phyloP scores from a whole-genome alignment of 140 eudicot genomes.

The Artemisia princeps region DNA sequence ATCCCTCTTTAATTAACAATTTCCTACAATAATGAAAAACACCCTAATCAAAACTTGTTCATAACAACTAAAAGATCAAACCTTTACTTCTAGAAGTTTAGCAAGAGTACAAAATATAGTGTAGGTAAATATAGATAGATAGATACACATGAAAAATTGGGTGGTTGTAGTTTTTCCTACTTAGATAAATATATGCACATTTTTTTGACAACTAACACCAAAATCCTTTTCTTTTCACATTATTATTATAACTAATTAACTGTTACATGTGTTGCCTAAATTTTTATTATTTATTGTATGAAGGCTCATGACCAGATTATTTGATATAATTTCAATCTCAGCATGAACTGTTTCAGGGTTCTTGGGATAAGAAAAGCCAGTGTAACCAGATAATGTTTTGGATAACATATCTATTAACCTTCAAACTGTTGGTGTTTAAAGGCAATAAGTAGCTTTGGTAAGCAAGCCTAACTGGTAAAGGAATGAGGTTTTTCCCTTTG shows the following conservation, averaged over 20 bases:
- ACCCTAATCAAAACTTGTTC: constrained; percentile 24
- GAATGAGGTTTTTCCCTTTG: too few relatives aligned
- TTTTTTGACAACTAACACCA: constrained; percentile 15
- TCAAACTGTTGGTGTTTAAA: too few relatives aligned
- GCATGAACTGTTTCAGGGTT: constrained; percentile 11
- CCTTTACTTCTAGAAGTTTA: constrained; percentile 27
- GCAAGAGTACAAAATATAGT: constrained; percentile 21
- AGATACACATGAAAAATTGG: constrained; percentile 21
- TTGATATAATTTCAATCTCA: constrained; percentile 10
- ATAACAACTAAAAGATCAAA: constrained; percentile 23
- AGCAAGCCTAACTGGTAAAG: too few relatives aligned
- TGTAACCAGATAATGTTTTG: too few relatives aligned
- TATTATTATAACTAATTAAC: constrained; percentile 14
- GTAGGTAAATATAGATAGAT: constrained; percentile 16
- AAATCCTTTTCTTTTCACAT: constrained; percentile 29
- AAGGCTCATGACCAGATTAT: constrained; percentile 17
- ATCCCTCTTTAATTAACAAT: constrained; percentile 8
- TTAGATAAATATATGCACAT: neutral
- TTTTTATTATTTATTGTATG: neutral
- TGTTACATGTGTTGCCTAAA: neutral
- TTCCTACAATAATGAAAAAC: constrained; percentile 14
- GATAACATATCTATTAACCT: too few relatives aligned
- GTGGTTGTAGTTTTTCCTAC: constrained; percentile 21
- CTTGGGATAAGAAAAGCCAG: too few relatives aligned
- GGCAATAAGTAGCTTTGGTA: too few relatives aligned